These are phyloP conservation scores for Rhexocercosporidium sp. DNA, from an alignment of 2,329 filamentous ascomycete species.

Conservation along the genomic window DNA sequence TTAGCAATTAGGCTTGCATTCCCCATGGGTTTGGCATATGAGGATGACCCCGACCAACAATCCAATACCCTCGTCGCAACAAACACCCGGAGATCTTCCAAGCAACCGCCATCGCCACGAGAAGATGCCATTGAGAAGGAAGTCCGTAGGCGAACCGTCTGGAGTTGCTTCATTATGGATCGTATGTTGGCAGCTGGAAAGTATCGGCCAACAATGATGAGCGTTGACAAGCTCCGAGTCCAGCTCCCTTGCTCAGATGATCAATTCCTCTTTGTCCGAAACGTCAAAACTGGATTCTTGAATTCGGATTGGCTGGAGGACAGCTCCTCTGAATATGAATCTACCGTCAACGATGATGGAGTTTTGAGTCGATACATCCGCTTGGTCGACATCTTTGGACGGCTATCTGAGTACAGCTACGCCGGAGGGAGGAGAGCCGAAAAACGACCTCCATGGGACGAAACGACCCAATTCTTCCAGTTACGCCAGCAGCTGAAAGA, in stretches of 20 bases:
- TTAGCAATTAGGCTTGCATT: slow-evolving; percentile 65
- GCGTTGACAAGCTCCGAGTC: slow-evolving; percentile 63
- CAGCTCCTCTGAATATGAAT: slow-evolving; percentile 48
- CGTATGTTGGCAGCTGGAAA: slow-evolving; percentile 70
- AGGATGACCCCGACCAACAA: slow-evolving; percentile 48
- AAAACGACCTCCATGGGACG: slow-evolving; percentile 62
- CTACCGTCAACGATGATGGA: slow-evolving; percentile 34
- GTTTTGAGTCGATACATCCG: slow-evolving; percentile 56
- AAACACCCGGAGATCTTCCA: slow-evolving; percentile 35
- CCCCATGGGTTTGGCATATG: slow-evolving; percentile 63
- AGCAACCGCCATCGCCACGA: slow-evolving; percentile 29
- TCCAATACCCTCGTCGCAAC: background rate
- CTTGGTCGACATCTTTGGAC: slow-evolving; percentile 64
- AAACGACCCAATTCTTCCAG: slow-evolving; percentile 57
- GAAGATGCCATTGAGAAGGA: slow-evolving; percentile 63
- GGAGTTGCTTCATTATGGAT: slow-evolving; percentile 76
- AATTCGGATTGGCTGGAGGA: slow-evolving; percentile 47
- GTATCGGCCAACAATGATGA: slow-evolving; percentile 63
- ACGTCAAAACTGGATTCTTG: slow-evolving; percentile 59
- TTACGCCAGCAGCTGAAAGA: slow-evolving; percentile 56
- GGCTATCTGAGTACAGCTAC: slow-evolving; percentile 62
- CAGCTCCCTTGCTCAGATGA: slow-evolving; percentile 72
- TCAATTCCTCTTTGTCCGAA: slow-evolving; percentile 65
- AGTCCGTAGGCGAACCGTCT: slow-evolving; percentile 71
- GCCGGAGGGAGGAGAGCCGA: slow-evolving; percentile 57